Evolutionary conservation across 1,139 yeast species (phyloP).

Genomic region (Scheffersomyces stambukii): DNA sequence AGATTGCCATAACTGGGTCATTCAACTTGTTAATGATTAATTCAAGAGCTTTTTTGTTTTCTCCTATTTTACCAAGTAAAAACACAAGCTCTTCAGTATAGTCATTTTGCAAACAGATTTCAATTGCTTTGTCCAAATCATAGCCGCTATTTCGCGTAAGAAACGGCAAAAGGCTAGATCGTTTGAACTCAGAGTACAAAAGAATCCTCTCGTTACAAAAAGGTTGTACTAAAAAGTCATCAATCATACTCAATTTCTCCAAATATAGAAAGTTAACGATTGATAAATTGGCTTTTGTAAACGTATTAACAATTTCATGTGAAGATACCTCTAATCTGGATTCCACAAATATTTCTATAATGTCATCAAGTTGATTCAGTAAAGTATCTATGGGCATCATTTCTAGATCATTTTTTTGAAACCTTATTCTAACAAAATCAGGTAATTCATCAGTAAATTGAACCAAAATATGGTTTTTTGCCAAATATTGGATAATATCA

Average conservation of each 20-base stretch:
- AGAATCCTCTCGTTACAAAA: slow-evolving; percentile 66
- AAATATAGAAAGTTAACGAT: slow-evolving; percentile 59
- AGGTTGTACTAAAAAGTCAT: slow-evolving; percentile 48
- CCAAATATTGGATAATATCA: slow-evolving; percentile 53
- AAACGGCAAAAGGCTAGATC: slow-evolving; percentile 51
- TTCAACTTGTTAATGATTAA: slow-evolving; percentile 72
- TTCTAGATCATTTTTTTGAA: slow-evolving; percentile 22
- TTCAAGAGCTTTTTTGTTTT: slow-evolving; percentile 67
- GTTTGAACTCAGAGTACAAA: slow-evolving; percentile 60
- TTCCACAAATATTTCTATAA: slow-evolving; percentile 56
- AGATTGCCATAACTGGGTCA: slow-evolving; percentile 78
- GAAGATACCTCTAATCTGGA: slow-evolving; percentile 66
- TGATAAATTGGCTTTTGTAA: slow-evolving; percentile 42
- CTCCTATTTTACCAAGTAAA: slow-evolving; percentile 79
- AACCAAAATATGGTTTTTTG: slow-evolving; percentile 57
- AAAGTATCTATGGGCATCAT: slow-evolving; percentile 42
- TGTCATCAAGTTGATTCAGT: slow-evolving; percentile 33
- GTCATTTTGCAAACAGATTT: slow-evolving; percentile 52
- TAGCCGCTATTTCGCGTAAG: slow-evolving; percentile 47
- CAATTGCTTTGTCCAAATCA: slow-evolving; percentile 65
- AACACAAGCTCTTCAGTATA: slow-evolving; percentile 71
- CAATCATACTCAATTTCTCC: slow-evolving; percentile 50
- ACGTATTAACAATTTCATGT: slow-evolving; percentile 39
- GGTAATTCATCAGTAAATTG: slow-evolving; percentile 50
- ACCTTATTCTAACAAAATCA: slow-evolving; percentile 45